phyloP scores from a whole-genome alignment of 495 filamentous ascomycete species.

The Hypoxylon lienhwacheense region DNA sequence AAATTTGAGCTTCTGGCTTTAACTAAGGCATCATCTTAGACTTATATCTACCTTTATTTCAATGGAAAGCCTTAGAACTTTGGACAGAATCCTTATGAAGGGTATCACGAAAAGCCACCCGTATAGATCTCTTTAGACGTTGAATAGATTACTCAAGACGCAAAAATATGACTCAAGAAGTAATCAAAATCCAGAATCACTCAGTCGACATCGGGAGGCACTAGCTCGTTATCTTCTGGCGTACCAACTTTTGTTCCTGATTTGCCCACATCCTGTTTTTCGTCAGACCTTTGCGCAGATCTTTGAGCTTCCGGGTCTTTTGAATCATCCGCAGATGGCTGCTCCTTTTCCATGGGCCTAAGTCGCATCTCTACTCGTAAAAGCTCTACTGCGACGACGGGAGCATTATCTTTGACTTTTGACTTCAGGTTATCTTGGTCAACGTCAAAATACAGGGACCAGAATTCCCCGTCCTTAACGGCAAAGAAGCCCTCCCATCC shows the following conservation, averaged over 20 bases:
- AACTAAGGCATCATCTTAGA: too few relatives aligned
- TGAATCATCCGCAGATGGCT: neutral
- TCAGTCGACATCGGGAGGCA: slow-evolving; percentile 29
- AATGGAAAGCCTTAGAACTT: too few relatives aligned
- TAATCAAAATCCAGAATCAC: neutral
- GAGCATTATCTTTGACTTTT: slow-evolving; percentile 37
- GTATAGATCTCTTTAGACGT: too few relatives aligned
- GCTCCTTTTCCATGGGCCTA: slow-evolving; percentile 10
- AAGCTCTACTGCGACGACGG: slow-evolving; percentile 48
- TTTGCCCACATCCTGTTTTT: neutral
- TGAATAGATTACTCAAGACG: neutral
- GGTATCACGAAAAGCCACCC: too few relatives aligned
- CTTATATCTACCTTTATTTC: too few relatives aligned
- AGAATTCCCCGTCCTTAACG: slow-evolving; percentile 48
- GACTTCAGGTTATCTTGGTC: slow-evolving; percentile 48
- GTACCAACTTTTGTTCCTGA: neutral
- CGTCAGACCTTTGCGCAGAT: neutral
- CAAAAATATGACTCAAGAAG: neutral
- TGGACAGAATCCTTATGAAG: too few relatives aligned
- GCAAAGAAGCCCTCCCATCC: slow-evolving; percentile 57
- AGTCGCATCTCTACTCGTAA: slow-evolving; percentile 46
- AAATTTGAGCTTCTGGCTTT: too few relatives aligned
- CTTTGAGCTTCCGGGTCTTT: neutral
- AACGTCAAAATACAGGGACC: slow-evolving; percentile 54
- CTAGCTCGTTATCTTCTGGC: neutral